Percentiles rank a stretch among this genome's conserved stretches.
Conservation (phyloP, 2,329 filamentous ascomycete genomes). For the Aspergillus chevalieri region DNA sequence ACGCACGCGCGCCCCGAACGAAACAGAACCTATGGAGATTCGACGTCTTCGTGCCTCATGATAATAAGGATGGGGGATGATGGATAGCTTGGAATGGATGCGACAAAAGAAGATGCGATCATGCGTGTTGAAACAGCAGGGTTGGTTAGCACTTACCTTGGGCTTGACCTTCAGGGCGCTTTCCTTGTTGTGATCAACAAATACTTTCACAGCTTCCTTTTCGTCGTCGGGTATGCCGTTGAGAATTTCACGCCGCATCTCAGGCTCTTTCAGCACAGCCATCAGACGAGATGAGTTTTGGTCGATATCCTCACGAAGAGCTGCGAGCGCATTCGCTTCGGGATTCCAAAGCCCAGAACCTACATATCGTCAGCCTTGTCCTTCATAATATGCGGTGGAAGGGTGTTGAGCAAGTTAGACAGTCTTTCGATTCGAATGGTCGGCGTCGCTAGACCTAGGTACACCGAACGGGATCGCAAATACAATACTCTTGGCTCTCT, state of each 20-base stretch:
- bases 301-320: slow-evolving; percentile 69
- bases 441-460: neutral
- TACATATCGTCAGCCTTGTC: slow-evolving; percentile 21
- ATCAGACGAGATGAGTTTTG: slow-evolving; percentile 65
- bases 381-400: neutral
- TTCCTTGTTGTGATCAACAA: slow-evolving; percentile 62
- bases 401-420: neutral
- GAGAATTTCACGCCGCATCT: slow-evolving; percentile 61
- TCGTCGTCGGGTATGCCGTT: slow-evolving; percentile 50
- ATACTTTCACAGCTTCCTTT: slow-evolving; percentile 61
- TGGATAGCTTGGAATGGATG: neutral
- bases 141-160: slow-evolving; percentile 54
- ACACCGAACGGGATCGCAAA: neutral
- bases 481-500: too few relatives aligned
- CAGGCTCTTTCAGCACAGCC: slow-evolving; percentile 54
- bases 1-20: neutral
- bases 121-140: neutral
- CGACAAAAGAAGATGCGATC: neutral
- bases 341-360: slow-evolving; percentile 79
- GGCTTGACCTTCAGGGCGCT: slow-evolving; percentile 79
- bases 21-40: neutral
- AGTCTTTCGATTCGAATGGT: neutral
- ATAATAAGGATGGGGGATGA: neutral
- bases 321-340: slow-evolving; percentile 58
- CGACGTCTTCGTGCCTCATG: neutral